These are phyloP conservation scores for Alternaria dauci DNA, from an alignment of 2,329 filamentous ascomycete genomes.

Conservation along the genomic window DNA sequence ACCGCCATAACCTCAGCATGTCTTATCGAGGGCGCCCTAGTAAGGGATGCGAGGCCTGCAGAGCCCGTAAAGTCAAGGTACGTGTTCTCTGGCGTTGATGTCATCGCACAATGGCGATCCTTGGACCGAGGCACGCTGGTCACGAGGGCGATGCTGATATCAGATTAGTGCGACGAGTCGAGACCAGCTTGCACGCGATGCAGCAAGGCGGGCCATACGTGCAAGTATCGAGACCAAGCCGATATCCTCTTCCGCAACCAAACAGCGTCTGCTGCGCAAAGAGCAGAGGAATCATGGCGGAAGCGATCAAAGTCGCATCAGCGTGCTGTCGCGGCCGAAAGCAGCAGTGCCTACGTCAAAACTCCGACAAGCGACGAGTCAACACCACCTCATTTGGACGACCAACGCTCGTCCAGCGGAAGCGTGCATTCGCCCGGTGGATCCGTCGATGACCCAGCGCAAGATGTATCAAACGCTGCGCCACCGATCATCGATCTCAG, in stretches of 20 bases:
- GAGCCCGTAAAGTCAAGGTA: conserved; percentile 48
- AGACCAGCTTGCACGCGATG: conserved; percentile 45
- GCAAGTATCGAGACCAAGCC: conserved; percentile 45
- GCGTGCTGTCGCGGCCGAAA: conserved; percentile 18
- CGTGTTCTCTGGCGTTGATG: conserved; percentile 1
- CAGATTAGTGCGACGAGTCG: conserved; percentile 42
- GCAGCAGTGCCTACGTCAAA: conserved; percentile 18
- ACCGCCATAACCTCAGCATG: conserved; percentile 27
- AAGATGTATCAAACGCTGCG: background rate
- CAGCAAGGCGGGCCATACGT: conserved; percentile 37
- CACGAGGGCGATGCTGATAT: conserved; percentile 8
- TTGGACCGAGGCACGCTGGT: background rate
- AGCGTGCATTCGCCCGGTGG: conserved; percentile 12
- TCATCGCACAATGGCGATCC: background rate
- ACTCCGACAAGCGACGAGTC: conserved; percentile 23
- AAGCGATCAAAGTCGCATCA: conserved; percentile 43
- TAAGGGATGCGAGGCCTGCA: conserved; percentile 48
- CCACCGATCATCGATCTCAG: conserved; percentile 15
- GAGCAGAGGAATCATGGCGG: conserved; percentile 46
- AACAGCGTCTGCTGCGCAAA: conserved; percentile 44
- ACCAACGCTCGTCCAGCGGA: conserved; percentile 16
- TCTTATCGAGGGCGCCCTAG: conserved; percentile 48
- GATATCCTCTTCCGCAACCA: conserved; percentile 48
- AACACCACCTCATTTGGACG: conserved; percentile 17
- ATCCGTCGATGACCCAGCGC: conserved; percentile 5